Conservation (phyloP, 306 rosid genomes). For the Prunus salicina region DNA sequence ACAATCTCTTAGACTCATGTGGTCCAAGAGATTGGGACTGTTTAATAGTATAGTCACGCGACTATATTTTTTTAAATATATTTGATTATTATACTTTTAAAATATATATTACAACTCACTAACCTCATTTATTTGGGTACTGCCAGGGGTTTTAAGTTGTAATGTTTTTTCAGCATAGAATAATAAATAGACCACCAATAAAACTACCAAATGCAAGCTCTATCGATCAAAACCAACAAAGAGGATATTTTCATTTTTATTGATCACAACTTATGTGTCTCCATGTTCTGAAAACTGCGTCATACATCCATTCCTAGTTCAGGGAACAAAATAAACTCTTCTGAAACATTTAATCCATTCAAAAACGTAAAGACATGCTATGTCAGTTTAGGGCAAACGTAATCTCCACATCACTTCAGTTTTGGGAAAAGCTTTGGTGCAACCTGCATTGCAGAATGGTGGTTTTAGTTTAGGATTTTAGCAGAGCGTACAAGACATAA, state of each 20-base stretch:
- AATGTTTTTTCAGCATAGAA: too few species aligned
- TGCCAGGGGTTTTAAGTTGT: too few species aligned
- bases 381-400: not conserved
- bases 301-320: slow-evolving; percentile 23
- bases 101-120: too few species aligned
- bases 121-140: too few species aligned
- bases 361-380: slow-evolving; percentile 23
- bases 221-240: too few species aligned
- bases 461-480: not conserved
- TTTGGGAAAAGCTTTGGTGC: slow-evolving; percentile 65
- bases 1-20: too few species aligned
- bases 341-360: slow-evolving; percentile 18
- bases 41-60: too few species aligned
- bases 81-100: too few species aligned
- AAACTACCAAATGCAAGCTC: too few species aligned
- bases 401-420: slow-evolving; percentile 49
- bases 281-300: slow-evolving; percentile 33
- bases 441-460: slow-evolving; percentile 57
- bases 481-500: slow-evolving; percentile 1
- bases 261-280: slow-evolving; percentile 31
- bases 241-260: slow-evolving; percentile 27
- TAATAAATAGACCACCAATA: too few species aligned
- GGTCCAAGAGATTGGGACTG: too few species aligned
- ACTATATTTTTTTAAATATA: too few species aligned
- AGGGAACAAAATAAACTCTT: slow-evolving; percentile 30